Evolutionary conservation across 805 yeast species (phyloP), one percentile per base, ranked within the genome.

Genomic region (Jamesozyma spencerorum): DNA sequence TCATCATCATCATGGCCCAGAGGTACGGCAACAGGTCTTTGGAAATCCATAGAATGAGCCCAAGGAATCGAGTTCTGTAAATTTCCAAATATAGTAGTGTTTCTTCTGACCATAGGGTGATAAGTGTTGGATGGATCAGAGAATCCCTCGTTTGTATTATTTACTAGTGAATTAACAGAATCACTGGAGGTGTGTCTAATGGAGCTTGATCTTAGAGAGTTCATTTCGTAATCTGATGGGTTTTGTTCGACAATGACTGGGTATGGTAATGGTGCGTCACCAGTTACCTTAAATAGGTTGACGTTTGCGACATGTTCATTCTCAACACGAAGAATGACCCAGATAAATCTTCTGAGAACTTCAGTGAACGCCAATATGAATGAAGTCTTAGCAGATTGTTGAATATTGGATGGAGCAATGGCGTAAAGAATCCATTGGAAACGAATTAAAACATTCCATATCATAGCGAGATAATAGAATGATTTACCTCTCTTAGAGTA

Each of bases 251-350:
- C 26, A 3, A 41, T 17, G 4, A 46, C 35, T 2, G 77, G 74
- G 47, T 86, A 90, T 0, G 98, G 98, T 40, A 90, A 64, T 2
- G 90, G 85, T 8, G 85, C 67, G 45, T 90, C 96, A 43, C 94
- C 76, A 8, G 94, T 80, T 0, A 97, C 97, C 47, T 94, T 72
- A 61, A 80, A 84, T 34, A 86, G 64, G 41, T 77, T 78, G 10
- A 87, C 95, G 57, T 90, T 90, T 0, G 97, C 79, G 36, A 88
- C 81, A 60, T 92, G 98, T 61, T 92, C 97, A 62, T 92, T 92
- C 52, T 92, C 98, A 73, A 92, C 82, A 65, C 98, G 79, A 67
- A 92, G 81, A 37, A 84, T 74, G 6, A 86, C 70, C 98, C 98
- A 92, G 12, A 90, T 65, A 50, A 85, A 82, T 55, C 98, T 71